Evolutionary conservation across 768 basidiomycete species (phyloP), one percentile per base, ranked within the genome.

Genomic region (Sarcodon sp.): DNA sequence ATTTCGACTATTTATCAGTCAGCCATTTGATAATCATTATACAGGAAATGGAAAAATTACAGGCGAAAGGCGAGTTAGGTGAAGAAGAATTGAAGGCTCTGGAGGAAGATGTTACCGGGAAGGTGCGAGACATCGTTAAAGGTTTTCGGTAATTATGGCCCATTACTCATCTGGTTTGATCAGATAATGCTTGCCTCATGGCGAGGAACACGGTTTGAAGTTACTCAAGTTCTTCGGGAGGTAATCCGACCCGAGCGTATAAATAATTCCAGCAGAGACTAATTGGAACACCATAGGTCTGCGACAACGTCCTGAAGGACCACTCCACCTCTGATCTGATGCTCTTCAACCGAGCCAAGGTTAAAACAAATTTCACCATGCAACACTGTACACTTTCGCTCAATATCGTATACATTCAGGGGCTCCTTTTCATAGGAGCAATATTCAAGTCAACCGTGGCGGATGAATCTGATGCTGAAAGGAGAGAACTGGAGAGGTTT

Each of bases 121-220:
- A 90, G 70, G 82, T 87, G 51, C 11, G 63, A 54, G n/a, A 15
- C 21, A 33, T 16, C 21, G 27, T 39, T 43, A 31, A 36, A 13
- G 27, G 15, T 41, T 45, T 37, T 39, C 32, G 34, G 18, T 32
- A 1, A 13, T 11, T 15, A 32, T 35, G n/a, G 32, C 16, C 41
- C 35, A 37, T 47, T 35, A 34, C 46, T 35, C 45, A 48, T 37
- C 36, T 38, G 8, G 3, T 12, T 41, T 7, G 32, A 16, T 38
- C 51, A 87, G 82, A 91, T 96, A 60, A 76, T 98, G 67, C 79
- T 98, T 31, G 94, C 93, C 6, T 94, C 94, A 21, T 99, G 96
- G 96, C 81, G 92, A 50, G 96, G 94, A 11, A 94, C 93, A 3
- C 80, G 93, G 46, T 79, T 97, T 59, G 96, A 99, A 66, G 91